A percentile compares a stretch with the other conserved stretches of the same genome.
Evolutionary conservation across 768 basidiomycete species (phyloP).

Genomic region (Pleurotus eryngii): DNA sequence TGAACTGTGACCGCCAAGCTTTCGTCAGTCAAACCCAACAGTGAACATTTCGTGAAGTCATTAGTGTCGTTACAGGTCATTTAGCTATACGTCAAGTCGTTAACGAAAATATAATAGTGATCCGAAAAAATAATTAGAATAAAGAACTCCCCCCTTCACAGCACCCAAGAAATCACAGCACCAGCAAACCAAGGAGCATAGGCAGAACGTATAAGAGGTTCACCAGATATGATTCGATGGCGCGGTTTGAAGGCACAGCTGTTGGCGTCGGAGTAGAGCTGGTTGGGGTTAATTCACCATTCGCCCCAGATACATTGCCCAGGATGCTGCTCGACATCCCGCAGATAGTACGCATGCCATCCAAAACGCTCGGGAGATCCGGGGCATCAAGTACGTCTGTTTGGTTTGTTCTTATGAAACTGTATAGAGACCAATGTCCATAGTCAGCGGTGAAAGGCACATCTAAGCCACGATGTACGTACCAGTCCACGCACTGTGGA

Average conservation of each 20-base stretch:
- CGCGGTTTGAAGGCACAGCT: slow-evolving; percentile 12
- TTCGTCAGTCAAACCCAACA: no score
- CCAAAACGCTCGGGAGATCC: slow-evolving; percentile 45
- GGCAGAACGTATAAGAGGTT: background rate
- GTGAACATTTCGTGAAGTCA: no score
- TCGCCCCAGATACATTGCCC: slow-evolving; percentile 44
- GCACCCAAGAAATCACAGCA: background rate
- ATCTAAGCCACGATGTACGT: slow-evolving; percentile 11
- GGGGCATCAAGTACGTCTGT: slow-evolving; percentile 43
- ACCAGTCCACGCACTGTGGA: slow-evolving; percentile 73
- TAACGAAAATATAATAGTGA: background rate
- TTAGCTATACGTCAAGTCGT: background rate
- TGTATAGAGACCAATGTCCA: slow-evolving; percentile 13
- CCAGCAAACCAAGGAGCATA: background rate
- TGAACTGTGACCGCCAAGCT: no score
- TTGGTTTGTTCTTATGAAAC: slow-evolving; percentile 59
- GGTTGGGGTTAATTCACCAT: slow-evolving; percentile 36
- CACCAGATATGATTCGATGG: slow-evolving; percentile 1
- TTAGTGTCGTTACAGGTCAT: background rate
- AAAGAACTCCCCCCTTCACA: background rate
- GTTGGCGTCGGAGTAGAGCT: slow-evolving; percentile 18
- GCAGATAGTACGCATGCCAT: slow-evolving; percentile 51
- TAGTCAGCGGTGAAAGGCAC: background rate
- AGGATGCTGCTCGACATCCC: slow-evolving; percentile 48
- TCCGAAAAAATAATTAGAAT: background rate